A percentile compares a stretch with the other conserved stretches of the same genome.
These are phyloP conservation scores for Cladophialophora chaetospira DNA, from an alignment of 2,329 filamentous ascomycete species.

Conservation along the genomic window DNA sequence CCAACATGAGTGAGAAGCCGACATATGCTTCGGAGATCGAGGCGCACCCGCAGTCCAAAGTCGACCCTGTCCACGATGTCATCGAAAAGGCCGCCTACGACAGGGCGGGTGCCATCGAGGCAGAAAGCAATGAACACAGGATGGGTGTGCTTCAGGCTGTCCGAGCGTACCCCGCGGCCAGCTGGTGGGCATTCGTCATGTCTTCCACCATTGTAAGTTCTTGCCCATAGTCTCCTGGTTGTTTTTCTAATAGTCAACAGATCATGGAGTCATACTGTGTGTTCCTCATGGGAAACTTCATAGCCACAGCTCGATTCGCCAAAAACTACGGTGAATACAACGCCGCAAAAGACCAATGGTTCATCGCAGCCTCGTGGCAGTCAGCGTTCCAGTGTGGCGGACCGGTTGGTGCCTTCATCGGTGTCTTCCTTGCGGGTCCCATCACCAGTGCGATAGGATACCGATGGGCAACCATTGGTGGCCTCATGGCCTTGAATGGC, in stretches of 20 bases:
- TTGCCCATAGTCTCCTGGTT: conserved; percentile 20
- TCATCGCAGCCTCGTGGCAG: conserved; percentile 60
- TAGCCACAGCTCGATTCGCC: conserved; percentile 54
- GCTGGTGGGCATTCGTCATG: conserved; percentile 59
- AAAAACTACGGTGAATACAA: conserved; percentile 50
- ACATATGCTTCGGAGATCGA: conserved; percentile 38
- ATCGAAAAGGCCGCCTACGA: conserved; percentile 47
- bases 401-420: conserved; percentile 61
- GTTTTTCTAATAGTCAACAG: conserved; percentile 41
- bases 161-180: conserved; percentile 55
- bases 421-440: conserved; percentile 62
- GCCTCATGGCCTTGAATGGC: conserved; percentile 59
- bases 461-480: conserved; percentile 59
- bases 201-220: conserved; percentile 58
- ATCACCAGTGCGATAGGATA: conserved; percentile 64
- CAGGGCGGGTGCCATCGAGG: conserved; percentile 59
- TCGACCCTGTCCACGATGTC: conserved; percentile 38
- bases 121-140: conserved; percentile 56
- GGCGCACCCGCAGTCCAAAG: conserved; percentile 35
- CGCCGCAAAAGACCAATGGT: conserved; percentile 28
- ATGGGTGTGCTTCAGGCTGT: conserved; percentile 55
- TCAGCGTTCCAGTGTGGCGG: conserved; percentile 59
- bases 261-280: conserved; percentile 68
- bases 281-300: conserved; percentile 63
- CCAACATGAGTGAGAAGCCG: conserved; percentile 42